Evolutionary conservation across 2,329 filamentous ascomycete species (phyloP).

Genomic region (Blastomyces percursus): DNA sequence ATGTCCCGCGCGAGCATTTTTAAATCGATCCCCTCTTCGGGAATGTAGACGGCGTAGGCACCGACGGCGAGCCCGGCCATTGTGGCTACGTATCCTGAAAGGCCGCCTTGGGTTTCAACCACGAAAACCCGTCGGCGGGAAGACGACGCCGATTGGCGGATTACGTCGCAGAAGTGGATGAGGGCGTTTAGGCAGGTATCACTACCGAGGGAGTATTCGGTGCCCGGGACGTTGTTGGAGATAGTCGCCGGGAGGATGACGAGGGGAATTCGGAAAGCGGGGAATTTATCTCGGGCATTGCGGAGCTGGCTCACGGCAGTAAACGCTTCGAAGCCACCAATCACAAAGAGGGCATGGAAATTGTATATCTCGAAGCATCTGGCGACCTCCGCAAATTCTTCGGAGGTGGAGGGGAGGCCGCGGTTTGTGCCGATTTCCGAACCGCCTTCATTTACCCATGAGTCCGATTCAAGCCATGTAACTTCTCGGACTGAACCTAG

Average conservation of each 20-base stretch:
- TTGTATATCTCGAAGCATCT: constrained; percentile 74
- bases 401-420: constrained; percentile 71
- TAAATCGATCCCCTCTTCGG: constrained; percentile 88
- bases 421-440: constrained; percentile 98
- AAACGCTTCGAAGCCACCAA: constrained; percentile 95
- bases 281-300: constrained; percentile 64
- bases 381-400: constrained; percentile 75
- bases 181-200: constrained; percentile 95
- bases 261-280: constrained; percentile 86
- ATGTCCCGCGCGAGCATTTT: constrained; percentile 90
- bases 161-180: constrained; percentile 91
- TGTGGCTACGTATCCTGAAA: constrained; percentile 86
- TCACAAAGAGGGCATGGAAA: constrained; percentile 82
- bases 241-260: constrained; percentile 89
- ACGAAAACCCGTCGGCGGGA: constrained; percentile 91
- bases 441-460: constrained; percentile 91
- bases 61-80: constrained; percentile 85
- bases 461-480: constrained; percentile 85
- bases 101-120: constrained; percentile 87
- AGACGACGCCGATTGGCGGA: constrained; percentile 91
- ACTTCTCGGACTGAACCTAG: constrained; percentile 74
- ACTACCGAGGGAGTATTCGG: constrained; percentile 91
- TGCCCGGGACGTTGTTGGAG: constrained; percentile 96
- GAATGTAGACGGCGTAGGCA: constrained; percentile 87
- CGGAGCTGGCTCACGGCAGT: constrained; percentile 81